Base-by-base conservation (phyloP, 2,329 filamentous ascomycete species). In the Aspergillus texensis region DNA sequence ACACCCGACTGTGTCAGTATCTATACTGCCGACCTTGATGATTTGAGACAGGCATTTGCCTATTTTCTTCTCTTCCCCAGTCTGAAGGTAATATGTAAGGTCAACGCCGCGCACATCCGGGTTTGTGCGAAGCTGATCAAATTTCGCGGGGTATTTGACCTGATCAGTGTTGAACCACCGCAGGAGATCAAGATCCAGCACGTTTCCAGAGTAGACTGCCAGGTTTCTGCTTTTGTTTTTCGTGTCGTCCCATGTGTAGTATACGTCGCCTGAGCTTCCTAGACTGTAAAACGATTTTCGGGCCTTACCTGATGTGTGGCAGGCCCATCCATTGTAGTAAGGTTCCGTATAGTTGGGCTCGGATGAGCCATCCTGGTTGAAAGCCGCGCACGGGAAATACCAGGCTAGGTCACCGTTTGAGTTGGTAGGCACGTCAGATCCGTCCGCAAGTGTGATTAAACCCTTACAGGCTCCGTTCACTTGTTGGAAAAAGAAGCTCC, bases 391-490 rank as follows among this genome's bases (percentile, higher is more conserved):
- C 3, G 95, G 95, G 75, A 98, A 98, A 77, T 99, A 99, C 94
- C 95, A 99, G 1, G 90, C 95, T 65, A 99, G 81, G 62, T 96
- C 89, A 8, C 86, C 88, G 58, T 89, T 80, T 30, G 78, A 79
- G 74, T 96, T 89, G 6, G 90, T 91, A 1, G 94, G 93, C 10
- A 99, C 88, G 70, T 93, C 90, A 0, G 94, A 96, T 61, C 83
- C 83, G 1, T 85, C 75, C 1, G 90, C 87, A 9, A 84, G 79
- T 0, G 88, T 96, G 75, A 99, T 97, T 62, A 98, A 80, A 11
- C 86, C 91, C 81, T 98, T 99, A 85, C 95, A 99, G 66, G 91
- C 91, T 55, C 95, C 96, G 71, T 99, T 99, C 77, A 99, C 95
- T 69, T 98, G 96, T 77, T 99, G 95, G 80, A 99, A 99, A 74